phyloP scores from a whole-genome alignment of 306 rosid genomes.

The Luffa acutangula region DNA sequence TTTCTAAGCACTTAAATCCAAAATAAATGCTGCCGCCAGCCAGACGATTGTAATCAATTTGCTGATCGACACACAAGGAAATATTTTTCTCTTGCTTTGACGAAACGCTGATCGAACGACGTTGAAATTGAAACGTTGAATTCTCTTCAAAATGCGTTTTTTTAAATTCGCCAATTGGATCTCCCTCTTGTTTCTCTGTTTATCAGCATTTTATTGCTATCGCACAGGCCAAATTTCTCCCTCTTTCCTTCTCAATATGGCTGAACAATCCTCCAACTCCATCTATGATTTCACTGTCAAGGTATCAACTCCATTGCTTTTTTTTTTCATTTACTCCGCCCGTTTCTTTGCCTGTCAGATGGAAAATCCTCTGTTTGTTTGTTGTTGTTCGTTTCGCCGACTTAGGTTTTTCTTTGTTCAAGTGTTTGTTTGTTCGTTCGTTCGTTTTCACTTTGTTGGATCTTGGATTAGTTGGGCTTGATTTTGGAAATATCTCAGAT shows the following conservation, averaged over 20 bases:
- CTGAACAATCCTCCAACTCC: slow-evolving; percentile 47
- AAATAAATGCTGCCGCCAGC: neutral
- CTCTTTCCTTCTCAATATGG: slow-evolving; percentile 31
- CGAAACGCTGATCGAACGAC: neutral
- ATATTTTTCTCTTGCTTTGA: neutral
- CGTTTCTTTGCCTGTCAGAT: neutral
- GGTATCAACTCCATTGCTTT: slow-evolving; percentile 18
- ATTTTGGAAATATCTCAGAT: neutral
- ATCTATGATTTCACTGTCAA: slow-evolving; percentile 72
- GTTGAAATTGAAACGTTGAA: neutral
- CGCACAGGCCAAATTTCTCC: neutral
- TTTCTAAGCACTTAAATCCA: neutral
- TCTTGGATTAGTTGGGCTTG: neutral
- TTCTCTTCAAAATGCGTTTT: neutral
- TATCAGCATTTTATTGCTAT: neutral
- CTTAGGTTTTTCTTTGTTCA: neutral
- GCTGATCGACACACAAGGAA: neutral
- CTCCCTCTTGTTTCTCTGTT: slow-evolving; percentile 25
- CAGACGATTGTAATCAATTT: neutral
- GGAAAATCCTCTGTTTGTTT: neutral
- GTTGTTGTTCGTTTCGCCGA: neutral
- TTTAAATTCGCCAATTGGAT: slow-evolving; percentile 28
- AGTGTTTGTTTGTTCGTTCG: neutral
- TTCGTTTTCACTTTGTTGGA: neutral
- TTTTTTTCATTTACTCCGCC: neutral